Conservation (phyloP, 306 rosid species). For the Cucurbita moschata region DNA sequence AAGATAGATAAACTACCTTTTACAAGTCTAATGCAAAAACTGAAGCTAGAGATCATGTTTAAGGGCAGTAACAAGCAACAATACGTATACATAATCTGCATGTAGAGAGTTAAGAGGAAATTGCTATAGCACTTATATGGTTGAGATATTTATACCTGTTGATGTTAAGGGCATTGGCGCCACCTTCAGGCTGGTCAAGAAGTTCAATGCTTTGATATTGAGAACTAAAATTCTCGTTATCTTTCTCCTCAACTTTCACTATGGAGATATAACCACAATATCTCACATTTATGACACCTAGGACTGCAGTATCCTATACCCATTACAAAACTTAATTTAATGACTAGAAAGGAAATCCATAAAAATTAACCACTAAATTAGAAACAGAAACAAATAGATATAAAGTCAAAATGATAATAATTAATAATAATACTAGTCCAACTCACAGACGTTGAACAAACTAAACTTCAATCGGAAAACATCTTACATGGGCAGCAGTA, state of each 20-base stretch:
- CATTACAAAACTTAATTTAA: constrained; percentile 14
- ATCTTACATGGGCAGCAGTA: constrained; percentile 90
- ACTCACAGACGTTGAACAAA: constrained; percentile 2
- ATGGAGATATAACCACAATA: constrained; percentile 61
- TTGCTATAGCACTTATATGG: not conserved
- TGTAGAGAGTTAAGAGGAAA: not conserved
- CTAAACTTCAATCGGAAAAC: constrained; percentile 7
- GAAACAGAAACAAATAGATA: constrained; percentile 4
- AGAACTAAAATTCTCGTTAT: constrained; percentile 23
- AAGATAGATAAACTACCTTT: not conserved
- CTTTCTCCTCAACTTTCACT: constrained; percentile 63
- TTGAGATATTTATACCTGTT: constrained; percentile 41
- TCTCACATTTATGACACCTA: constrained; percentile 73
- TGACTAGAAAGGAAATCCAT: constrained; percentile 13
- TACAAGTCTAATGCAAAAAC: not conserved
- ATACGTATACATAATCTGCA: not conserved
- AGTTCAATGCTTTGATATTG: constrained; percentile 44
- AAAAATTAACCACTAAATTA: not conserved
- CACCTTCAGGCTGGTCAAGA: constrained; percentile 83
- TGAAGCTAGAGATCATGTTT: not conserved
- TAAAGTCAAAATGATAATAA: not conserved
- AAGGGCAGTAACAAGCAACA: not conserved
- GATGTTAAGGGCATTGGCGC: constrained; percentile 87
- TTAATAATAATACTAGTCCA: not conserved
- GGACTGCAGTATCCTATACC: constrained; percentile 67